phyloP scores from a whole-genome alignment of 306 rosid genomes.

The Prosopis cineraria region DNA sequence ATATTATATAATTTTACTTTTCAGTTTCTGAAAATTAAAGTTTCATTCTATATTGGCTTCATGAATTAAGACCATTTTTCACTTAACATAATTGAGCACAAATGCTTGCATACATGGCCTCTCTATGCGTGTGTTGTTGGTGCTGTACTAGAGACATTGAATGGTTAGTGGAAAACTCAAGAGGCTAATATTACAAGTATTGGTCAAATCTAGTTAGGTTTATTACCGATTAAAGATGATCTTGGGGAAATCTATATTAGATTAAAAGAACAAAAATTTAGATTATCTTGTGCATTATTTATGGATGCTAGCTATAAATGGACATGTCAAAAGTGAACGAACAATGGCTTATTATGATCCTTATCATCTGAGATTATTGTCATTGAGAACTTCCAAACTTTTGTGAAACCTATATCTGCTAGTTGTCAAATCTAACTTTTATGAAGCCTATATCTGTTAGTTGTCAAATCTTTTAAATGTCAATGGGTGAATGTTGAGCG shows the following conservation, averaged over 20 bases:
- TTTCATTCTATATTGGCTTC: background rate
- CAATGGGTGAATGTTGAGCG: too few species aligned
- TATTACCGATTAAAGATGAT: slow-evolving; percentile 15
- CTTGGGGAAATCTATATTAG: slow-evolving; percentile 14
- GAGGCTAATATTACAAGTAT: background rate
- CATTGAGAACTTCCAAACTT: slow-evolving; percentile 9
- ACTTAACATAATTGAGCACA: slow-evolving; percentile 50
- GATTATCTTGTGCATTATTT: slow-evolving; percentile 25
- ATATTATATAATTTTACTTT: background rate
- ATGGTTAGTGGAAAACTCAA: slow-evolving; percentile 19
- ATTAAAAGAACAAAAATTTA: slow-evolving; percentile 25
- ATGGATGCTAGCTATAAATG: slow-evolving; percentile 40
- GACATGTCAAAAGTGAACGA: slow-evolving; percentile 24
- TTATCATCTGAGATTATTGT: slow-evolving; percentile 1
- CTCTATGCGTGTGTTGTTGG: background rate
- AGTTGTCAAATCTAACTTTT: too few species aligned
- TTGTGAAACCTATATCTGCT: slow-evolving; percentile 6
- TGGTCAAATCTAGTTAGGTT: slow-evolving; percentile 28
- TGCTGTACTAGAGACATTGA: slow-evolving; percentile 4
- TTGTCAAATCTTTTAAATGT: slow-evolving; percentile 22
- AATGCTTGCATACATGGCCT: too few species aligned
- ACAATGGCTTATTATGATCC: background rate
- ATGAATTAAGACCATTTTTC: too few species aligned
- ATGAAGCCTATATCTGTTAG: too few species aligned
- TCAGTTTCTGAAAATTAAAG: background rate